phyloP scores from a whole-genome alignment of 2,329 filamentous ascomycete genomes.

The Laburnicola sp. region DNA sequence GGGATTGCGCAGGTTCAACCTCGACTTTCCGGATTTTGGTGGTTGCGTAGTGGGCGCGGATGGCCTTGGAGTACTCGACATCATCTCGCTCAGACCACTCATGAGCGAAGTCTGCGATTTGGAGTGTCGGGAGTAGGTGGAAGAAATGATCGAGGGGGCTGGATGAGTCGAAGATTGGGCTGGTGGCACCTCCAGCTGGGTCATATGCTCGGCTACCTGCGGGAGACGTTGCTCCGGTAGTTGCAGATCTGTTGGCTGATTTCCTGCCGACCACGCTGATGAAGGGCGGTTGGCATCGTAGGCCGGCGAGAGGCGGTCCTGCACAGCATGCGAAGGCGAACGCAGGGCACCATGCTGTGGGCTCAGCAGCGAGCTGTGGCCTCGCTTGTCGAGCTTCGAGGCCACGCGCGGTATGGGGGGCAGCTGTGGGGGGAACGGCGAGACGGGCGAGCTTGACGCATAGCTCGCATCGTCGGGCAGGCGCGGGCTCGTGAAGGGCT shows the following conservation, averaged over 20 bases:
- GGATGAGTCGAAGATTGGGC: conserved; percentile 26
- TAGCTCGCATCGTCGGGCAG: conserved; percentile 34
- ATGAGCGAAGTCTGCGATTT: conserved; percentile 41
- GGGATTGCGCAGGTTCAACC: conserved; percentile 61
- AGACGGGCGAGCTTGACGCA: conserved; percentile 41
- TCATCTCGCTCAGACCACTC: conserved; percentile 38
- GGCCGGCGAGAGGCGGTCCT: conserved; percentile 23
- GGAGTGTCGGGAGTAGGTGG: conserved; percentile 33
- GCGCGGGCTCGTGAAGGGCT: conserved; percentile 38
- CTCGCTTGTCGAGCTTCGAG: conserved; percentile 36
- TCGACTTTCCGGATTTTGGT: conserved; percentile 51
- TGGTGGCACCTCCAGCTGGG: conserved; percentile 20
- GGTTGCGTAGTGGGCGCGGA: conserved; percentile 24
- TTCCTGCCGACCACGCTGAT: conserved; percentile 19
- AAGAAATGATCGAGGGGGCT: conserved; percentile 27
- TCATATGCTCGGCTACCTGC: conserved; percentile 24
- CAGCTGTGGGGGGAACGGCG: conserved; percentile 44
- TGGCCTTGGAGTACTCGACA: conserved; percentile 28
- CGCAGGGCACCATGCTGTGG: conserved; percentile 11
- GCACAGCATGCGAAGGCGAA: conserved; percentile 24
- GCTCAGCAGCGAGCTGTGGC: conserved; percentile 15
- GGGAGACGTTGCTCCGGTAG: conserved; percentile 30
- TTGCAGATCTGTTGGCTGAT: conserved; percentile 39
- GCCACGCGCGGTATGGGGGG: conserved; percentile 47
- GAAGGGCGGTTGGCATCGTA: conserved; percentile 28